Base-by-base conservation (phyloP, 2,329 filamentous ascomycete genomes). In the Ascochyta viciae-villosae region DNA sequence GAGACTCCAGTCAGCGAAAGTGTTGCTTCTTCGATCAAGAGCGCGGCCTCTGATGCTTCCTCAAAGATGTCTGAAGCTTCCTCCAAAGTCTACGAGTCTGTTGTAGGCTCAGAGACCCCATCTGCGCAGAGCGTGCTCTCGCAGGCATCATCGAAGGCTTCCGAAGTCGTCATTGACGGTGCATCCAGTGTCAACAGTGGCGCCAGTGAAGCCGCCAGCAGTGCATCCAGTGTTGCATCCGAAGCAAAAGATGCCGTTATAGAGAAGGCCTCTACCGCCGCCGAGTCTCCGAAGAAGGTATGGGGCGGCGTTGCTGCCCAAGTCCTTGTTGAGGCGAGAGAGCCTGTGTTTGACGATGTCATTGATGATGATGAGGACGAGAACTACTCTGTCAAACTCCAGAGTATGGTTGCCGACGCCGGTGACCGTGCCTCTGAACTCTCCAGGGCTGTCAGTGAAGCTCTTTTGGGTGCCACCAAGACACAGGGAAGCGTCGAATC, bases 381-480 rank as follows among this genome's bases (percentile, higher is more conserved):
- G 9, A 78, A 75, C 13, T 82, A 82, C 61, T 82, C 81, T 10
- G 77, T 81, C 50, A 82, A 81, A 54, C 65, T 85, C 6, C 80
- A 84, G 53, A 80, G 75, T 43, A 74, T 85, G 56, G 78, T 82
- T 23, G 80, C 77, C 54, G 78, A 80, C 57, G 83, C 82, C 13
- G 81, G 81, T 23, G 82, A 84, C 42, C 76, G 78, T 50, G 83
- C 83, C 49, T 76, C 78, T 43, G 79, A 84, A 33, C 75, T 86
- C 40, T 86, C 82, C 13, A 78, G 77, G 63, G 83, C 82, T 27
- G 82, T 86, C 27, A 83, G 82, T 55, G 83, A 86, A 71, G 85
- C 83, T 24, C 70, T 84, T 9, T 67, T 83, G 26, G 76, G 79
- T 38, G 73, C 79, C 13, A 73, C 79, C 1, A 79, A 71, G 46